Base-by-base conservation (phyloP, 2,329 filamentous ascomycete genomes). In the Calonectria pteridis region DNA sequence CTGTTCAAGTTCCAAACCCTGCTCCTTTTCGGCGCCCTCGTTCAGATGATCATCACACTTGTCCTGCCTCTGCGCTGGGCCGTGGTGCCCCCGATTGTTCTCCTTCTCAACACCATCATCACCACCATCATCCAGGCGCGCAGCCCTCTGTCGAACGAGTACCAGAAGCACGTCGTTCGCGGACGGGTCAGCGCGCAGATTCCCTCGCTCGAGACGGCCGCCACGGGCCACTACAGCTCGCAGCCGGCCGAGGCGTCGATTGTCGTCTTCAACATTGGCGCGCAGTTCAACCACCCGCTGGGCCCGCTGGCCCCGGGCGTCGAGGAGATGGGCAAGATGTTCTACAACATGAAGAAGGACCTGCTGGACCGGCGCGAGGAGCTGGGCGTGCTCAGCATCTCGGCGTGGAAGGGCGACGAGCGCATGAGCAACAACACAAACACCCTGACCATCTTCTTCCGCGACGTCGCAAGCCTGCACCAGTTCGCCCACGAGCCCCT, bases 381-480 rank as follows among this genome's bases (percentile, higher is more conserved):
- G 62, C 86, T 86, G 72, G 90, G 89, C 6, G 85, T 90, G 73
- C 80, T 91, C 2, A 85, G 86, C 46, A 77, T 82, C 29, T 87
- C 85, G 3, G 74, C 77, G 16, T 91, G 87, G 84, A 82, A 81
- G 3, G 83, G 73, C n/a, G 79, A 81, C 16, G 83, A 85, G 29
- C 82, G 84, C 40, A 73, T 75, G 3, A 84, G 85, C 18, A 83
- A 85, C 68, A 86, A 86, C 74, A 85, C 87, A 10, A 76, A 89
- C 72, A 75, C 89, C 73, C 77, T 78, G 3, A 83, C 89, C 40
- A 86, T 85, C 77, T 91, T 91, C 84, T 92, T 91, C 81, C 83
- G 84, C 43, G 83, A 85, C 69, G 71, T 88, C 20, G 87, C 87
- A 50, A 85, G 85, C 18, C 78, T 92, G 20, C 86, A 91, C 78